Percentiles rank a stretch among this genome's conserved stretches.
Evolutionary conservation across 2,329 filamentous ascomycete species (phyloP).

Genomic region (Aspergillus vadensis): DNA sequence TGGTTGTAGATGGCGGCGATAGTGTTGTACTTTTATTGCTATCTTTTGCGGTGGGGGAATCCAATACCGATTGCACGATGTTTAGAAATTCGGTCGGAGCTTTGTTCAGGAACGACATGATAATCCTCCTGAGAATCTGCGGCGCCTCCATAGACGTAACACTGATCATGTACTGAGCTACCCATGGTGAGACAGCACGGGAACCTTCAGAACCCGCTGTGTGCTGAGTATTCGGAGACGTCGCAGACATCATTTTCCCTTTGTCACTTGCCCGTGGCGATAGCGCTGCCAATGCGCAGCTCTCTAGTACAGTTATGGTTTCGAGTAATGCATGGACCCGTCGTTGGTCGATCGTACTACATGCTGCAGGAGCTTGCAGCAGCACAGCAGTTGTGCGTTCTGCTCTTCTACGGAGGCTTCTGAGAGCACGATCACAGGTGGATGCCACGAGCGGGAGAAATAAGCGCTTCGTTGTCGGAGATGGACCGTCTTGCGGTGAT

Average conservation of each 20-base stretch:
- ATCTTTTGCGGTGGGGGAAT: conserved; percentile 7
- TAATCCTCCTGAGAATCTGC: conserved; percentile 37
- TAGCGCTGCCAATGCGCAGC: conserved; percentile 25
- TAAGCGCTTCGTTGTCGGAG: conserved; percentile 18
- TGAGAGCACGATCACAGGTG: conserved; percentile 18
- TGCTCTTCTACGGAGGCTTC: conserved; percentile 14
- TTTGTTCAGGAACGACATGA: conserved; percentile 48
- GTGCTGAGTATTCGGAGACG: not conserved
- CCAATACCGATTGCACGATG: conserved; percentile 38
- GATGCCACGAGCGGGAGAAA: conserved; percentile 23
- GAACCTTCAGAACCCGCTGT: not conserved
- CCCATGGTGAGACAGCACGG: conserved; percentile 36
- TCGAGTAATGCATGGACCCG: conserved; percentile 20
- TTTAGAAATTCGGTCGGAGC: conserved; percentile 37
- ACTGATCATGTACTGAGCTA: conserved; percentile 39
- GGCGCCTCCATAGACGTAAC: conserved; percentile 38
- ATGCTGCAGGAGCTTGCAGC: not conserved
- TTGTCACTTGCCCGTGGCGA: not conserved
- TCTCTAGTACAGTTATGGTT: conserved; percentile 22
- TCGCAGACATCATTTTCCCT: not conserved
- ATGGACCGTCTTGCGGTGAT: conserved; percentile 20
- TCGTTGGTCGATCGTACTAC: not conserved
- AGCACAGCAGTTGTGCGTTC: conserved; percentile 11
- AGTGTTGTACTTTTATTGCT: conserved; percentile 4
- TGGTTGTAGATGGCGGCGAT: conserved; percentile 2